phyloP scores from a whole-genome alignment of 2,329 filamentous ascomycete species.

The Penicillium brasilianum region DNA sequence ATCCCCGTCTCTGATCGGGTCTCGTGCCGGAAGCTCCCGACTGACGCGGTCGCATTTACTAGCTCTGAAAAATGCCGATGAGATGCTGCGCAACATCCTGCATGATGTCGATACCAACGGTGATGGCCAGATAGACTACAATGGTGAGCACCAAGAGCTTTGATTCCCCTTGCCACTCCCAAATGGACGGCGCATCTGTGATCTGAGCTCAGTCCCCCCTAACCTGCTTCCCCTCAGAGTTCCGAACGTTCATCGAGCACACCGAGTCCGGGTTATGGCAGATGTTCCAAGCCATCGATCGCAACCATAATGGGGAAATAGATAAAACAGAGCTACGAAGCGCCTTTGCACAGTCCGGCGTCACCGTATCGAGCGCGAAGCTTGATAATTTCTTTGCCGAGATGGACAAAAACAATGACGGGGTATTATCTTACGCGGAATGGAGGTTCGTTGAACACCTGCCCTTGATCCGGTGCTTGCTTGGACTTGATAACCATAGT shows the following conservation, averaged over 20 bases:
- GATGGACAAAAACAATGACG: slow-evolving; percentile 88
- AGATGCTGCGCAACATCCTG: slow-evolving; percentile 80
- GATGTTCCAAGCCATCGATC: slow-evolving; percentile 87
- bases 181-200: slow-evolving; percentile 14
- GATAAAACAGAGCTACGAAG: slow-evolving; percentile 81
- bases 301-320: slow-evolving; percentile 80
- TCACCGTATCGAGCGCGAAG: slow-evolving; percentile 76
- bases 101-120: slow-evolving; percentile 81
- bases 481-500: background rate
- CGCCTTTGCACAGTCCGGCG: slow-evolving; percentile 78
- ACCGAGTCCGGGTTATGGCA: slow-evolving; percentile 82
- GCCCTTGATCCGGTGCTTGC: slow-evolving; percentile 10
- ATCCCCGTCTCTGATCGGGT: slow-evolving; percentile 18
- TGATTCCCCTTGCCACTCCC: slow-evolving; percentile 15
- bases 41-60: slow-evolving; percentile 29
- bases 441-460: slow-evolving; percentile 76
- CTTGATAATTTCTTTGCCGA: slow-evolving; percentile 86
- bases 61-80: slow-evolving; percentile 89
- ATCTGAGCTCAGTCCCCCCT: slow-evolving; percentile 3
- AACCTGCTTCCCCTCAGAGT: slow-evolving; percentile 65
- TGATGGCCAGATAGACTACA: slow-evolving; percentile 88
- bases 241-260: slow-evolving; percentile 82
- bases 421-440: slow-evolving; percentile 86
- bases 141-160: slow-evolving; percentile 63
- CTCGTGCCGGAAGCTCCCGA: slow-evolving; percentile 31